Conservation (phyloP, 2,329 filamentous ascomycete species). For the Xylaria arbuscula region DNA sequence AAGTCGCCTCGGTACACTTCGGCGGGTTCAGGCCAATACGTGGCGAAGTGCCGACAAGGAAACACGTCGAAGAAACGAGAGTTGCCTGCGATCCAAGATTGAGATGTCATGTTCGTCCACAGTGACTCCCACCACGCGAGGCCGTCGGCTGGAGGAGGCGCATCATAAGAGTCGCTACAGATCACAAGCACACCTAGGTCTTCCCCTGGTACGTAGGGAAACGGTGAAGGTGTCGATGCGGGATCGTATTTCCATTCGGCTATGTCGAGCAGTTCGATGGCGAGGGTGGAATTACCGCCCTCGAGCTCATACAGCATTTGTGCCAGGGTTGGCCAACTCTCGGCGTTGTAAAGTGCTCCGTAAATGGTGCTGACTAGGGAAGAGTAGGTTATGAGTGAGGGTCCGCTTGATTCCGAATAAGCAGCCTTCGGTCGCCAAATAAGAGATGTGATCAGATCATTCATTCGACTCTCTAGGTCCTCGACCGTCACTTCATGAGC, state of each 20-base stretch:
- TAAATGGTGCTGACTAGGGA: constrained; percentile 56
- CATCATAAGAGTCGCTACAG: constrained; percentile 60
- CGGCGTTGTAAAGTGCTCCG: constrained; percentile 56
- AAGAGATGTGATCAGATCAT: constrained; percentile 53
- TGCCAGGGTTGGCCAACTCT: constrained; percentile 56
- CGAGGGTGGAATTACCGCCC: constrained; percentile 57
- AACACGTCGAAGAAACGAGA: constrained; percentile 58
- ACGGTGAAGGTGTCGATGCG: constrained; percentile 46
- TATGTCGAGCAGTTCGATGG: constrained; percentile 53
- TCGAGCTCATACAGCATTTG: constrained; percentile 59
- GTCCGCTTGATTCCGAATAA: constrained; percentile 55
- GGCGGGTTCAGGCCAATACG: constrained; percentile 59
- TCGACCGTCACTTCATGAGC: constrained; percentile 50
- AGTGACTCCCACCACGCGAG: constrained; percentile 59
- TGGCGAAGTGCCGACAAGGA: constrained; percentile 59
- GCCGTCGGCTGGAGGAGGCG: constrained; percentile 52
- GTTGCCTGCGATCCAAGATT: constrained; percentile 61
- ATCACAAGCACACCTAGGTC: constrained; percentile 58
- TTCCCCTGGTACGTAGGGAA: constrained; percentile 50
- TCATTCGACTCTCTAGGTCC: constrained; percentile 55
- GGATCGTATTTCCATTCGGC: constrained; percentile 57
- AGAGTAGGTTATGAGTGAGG: constrained; percentile 60
- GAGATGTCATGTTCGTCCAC: constrained; percentile 60
- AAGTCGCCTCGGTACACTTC: constrained; percentile 61
- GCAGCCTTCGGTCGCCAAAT: constrained; percentile 53